Conservation (phyloP, 306 rosid species). For the Casuarina equisetifolia region DNA sequence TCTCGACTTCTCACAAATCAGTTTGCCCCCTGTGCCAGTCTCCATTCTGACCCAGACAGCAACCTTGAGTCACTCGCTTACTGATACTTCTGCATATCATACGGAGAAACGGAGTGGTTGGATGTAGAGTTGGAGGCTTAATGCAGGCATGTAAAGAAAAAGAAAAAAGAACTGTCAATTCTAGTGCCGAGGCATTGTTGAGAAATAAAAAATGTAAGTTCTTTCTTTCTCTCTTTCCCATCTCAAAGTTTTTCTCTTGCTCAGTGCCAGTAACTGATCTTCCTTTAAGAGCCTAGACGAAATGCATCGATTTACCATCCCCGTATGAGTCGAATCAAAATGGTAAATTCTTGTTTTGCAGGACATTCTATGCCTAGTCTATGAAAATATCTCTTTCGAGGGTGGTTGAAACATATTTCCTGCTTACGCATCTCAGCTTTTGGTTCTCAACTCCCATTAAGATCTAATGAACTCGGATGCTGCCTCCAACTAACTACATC, state of each 20-base stretch:
- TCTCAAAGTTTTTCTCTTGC: not conserved
- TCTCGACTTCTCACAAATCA: conserved; percentile 96
- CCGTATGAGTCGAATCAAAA: not conserved
- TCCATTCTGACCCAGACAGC: conserved; percentile 57
- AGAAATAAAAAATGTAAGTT: not conserved
- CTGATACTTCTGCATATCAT: not conserved
- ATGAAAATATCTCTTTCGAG: not conserved
- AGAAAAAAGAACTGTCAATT: not conserved
- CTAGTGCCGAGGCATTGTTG: not conserved
- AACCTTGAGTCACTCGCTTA: not conserved
- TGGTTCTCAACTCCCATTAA: not conserved
- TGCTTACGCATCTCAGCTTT: not conserved
- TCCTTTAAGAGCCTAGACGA: not conserved
- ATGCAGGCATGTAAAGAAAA: not conserved
- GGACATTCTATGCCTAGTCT: not conserved
- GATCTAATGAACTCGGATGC: not conserved
- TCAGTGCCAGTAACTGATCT: not conserved
- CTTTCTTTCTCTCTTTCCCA: not conserved
- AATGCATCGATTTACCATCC: not conserved
- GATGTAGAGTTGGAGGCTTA: not conserved
- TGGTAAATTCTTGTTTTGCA: not conserved
- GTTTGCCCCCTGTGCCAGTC: conserved; percentile 95
- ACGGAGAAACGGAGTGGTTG: not conserved
- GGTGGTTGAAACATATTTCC: not conserved
- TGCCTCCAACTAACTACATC: not conserved